These are phyloP conservation scores for Azolla pinnata DNA, from an alignment of 75 land plant genomes.

Conservation along the genomic window DNA sequence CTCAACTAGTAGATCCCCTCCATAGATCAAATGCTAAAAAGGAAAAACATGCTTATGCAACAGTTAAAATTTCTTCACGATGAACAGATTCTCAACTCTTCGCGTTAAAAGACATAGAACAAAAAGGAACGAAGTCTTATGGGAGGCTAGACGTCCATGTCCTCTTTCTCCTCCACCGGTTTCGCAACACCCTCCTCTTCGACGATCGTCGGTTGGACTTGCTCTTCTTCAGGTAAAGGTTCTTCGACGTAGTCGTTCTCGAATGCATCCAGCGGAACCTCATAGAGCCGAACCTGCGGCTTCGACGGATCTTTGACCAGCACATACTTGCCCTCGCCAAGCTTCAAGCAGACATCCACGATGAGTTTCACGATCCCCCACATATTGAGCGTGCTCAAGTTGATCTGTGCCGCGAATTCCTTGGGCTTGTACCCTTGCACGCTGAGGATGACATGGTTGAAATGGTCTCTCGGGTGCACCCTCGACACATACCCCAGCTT, in stretches of 20 bases:
- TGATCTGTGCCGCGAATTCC: constrained; percentile 91
- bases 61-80: no score
- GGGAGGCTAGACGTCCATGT: constrained; percentile 26
- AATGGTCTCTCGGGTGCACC: constrained; percentile 82
- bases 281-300: constrained; percentile 86
- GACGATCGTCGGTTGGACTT: constrained; percentile 68
- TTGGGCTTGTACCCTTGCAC: constrained; percentile 88
- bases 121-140: no score
- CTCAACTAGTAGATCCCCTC: no score
- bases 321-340: constrained; percentile 87
- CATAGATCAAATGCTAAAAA: no score
- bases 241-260: constrained; percentile 98
- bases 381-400: constrained; percentile 81
- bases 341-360: constrained; percentile 87
- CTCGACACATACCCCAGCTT: constrained; percentile 93
- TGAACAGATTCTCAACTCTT: no score
- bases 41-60: no score
- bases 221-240: constrained; percentile 95
- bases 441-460: constrained; percentile 71
- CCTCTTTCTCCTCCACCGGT: constrained; percentile 47
- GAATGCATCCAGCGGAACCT: constrained; percentile 93
- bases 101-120: no score
- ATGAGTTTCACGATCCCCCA: constrained; percentile 98
- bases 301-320: constrained; percentile 90
- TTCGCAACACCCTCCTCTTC: constrained; percentile 35